Conservation (phyloP, 352 stramenopile genomes). For the Blastocystis sp. region DNA sequence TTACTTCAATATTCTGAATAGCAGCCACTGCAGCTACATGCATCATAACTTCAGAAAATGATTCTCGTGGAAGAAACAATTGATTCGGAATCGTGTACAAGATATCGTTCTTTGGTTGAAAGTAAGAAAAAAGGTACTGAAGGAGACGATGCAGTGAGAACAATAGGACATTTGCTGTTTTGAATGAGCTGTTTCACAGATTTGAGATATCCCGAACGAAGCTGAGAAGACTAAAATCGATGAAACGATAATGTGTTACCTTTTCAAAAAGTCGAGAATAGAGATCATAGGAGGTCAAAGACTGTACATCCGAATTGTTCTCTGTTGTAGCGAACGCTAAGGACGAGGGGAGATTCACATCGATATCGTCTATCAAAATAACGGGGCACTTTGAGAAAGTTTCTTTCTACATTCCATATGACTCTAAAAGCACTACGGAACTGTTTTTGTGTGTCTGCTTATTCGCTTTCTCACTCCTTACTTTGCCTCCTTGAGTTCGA, state of each 20-base stretch:
- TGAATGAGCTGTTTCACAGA: slow-evolving; percentile 19
- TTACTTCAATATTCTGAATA: background rate
- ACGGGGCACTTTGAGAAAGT: background rate
- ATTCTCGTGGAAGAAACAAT: background rate
- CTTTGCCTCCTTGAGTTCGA: background rate
- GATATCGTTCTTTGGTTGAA: background rate
- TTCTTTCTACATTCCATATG: too few relatives aligned
- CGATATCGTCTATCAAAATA: slow-evolving; percentile 22
- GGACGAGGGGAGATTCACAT: background rate
- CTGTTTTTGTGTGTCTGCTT: too few relatives aligned
- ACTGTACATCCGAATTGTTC: too few relatives aligned
- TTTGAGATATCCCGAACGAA: background rate
- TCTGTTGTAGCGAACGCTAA: too few relatives aligned
- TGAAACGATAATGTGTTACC: too few relatives aligned
- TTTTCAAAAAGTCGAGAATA: too few relatives aligned
- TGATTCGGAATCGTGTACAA: background rate
- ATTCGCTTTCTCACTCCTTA: background rate
- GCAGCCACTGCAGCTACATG: background rate
- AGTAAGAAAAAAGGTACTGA: background rate
- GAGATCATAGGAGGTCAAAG: too few relatives aligned
- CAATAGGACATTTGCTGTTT: background rate
- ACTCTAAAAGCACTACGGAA: too few relatives aligned
- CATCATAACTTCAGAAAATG: background rate
- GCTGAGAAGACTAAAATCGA: background rate
- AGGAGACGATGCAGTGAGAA: background rate